These are phyloP conservation scores for Penicillium sp. DNA, from an alignment of 2,329 filamentous ascomycete genomes.

Conservation along the genomic window DNA sequence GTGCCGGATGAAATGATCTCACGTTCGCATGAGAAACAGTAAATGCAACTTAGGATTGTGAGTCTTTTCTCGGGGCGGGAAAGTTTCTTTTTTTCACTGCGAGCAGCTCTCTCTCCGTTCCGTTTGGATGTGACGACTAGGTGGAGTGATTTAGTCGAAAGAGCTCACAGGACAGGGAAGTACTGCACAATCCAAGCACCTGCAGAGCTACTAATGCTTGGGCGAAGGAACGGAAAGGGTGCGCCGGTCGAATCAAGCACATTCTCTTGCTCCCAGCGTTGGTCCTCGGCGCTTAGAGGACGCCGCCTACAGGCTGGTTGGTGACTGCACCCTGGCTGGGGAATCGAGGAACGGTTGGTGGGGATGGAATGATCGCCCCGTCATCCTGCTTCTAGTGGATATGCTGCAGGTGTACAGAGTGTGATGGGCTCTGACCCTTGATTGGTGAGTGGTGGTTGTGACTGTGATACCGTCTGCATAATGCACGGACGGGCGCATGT, in stretches of 20 bases:
- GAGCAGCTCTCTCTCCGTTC: constrained; percentile 4
- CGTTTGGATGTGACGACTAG: constrained; percentile 15
- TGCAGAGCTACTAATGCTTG: constrained; percentile 5
- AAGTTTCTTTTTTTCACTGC: constrained; percentile 29
- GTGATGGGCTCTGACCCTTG: constrained; percentile 23
- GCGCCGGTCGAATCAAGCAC: constrained; percentile 20
- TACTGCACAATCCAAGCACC: constrained; percentile 7
- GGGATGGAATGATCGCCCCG: constrained; percentile 6
- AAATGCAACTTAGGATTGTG: constrained; percentile 1
- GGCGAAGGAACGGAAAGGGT: background rate
- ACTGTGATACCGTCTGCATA: constrained; percentile 36
- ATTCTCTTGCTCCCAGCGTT: background rate
- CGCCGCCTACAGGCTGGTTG: constrained; percentile 18
- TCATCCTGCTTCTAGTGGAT: constrained; percentile 13
- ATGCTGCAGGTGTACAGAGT: constrained; percentile 14
- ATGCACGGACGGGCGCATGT: constrained; percentile 23
- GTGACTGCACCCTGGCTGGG: background rate
- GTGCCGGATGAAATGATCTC: constrained; percentile 14
- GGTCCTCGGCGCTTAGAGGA: constrained; percentile 25
- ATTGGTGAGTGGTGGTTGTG: constrained; percentile 30
- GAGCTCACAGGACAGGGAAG: background rate
- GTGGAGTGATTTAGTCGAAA: constrained; percentile 10
- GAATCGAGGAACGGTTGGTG: constrained; percentile 11
- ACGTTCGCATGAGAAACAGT: constrained; percentile 19
- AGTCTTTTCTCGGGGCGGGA: constrained; percentile 12